Evolutionary conservation across 192 early-diverging fungal species (phyloP).

Genomic region (Backusella mclennaniae): DNA sequence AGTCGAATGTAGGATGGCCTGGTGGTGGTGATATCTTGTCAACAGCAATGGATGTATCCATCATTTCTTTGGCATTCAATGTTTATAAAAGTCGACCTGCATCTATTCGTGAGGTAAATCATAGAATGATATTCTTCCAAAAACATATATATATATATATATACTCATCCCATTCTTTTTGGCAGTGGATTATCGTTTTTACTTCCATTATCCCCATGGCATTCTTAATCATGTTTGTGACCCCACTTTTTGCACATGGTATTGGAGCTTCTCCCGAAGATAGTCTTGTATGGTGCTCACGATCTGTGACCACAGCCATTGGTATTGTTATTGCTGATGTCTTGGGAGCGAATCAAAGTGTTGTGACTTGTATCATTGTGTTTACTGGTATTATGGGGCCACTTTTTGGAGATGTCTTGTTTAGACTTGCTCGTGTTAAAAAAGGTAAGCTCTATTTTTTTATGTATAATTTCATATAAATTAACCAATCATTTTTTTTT

Average conservation of each 20-base stretch:
- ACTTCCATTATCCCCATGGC: slow-evolving; percentile 7
- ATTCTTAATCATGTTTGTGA: slow-evolving; percentile 18
- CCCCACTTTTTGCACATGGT: slow-evolving; percentile 17
- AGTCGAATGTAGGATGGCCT: slow-evolving; percentile 18
- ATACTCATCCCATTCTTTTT: neutral
- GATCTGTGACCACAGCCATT: slow-evolving; percentile 30
- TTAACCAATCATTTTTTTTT: neutral
- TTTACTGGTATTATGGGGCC: slow-evolving; percentile 25
- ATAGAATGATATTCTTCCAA: no score
- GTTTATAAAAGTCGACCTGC: slow-evolving; percentile 13
- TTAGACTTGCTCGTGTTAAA: slow-evolving; percentile 6
- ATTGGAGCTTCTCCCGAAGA: slow-evolving; percentile 1
- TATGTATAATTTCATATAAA: neutral
- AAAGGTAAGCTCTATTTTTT: neutral
- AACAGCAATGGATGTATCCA: slow-evolving; percentile 20
- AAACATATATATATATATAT: no score
- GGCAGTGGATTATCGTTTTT: slow-evolving; percentile 4
- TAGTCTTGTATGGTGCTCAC: slow-evolving; percentile 9
- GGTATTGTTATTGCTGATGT: slow-evolving; percentile 22
- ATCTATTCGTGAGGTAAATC: slow-evolving; percentile 2
- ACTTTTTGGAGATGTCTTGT: neutral
- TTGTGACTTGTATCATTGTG: slow-evolving; percentile 22
- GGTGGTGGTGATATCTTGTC: slow-evolving; percentile 26
- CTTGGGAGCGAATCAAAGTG: slow-evolving; percentile 12
- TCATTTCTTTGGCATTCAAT: slow-evolving; percentile 18